phyloP scores from a whole-genome alignment of 2,329 filamentous ascomycete genomes.

The Nemania serpens region DNA sequence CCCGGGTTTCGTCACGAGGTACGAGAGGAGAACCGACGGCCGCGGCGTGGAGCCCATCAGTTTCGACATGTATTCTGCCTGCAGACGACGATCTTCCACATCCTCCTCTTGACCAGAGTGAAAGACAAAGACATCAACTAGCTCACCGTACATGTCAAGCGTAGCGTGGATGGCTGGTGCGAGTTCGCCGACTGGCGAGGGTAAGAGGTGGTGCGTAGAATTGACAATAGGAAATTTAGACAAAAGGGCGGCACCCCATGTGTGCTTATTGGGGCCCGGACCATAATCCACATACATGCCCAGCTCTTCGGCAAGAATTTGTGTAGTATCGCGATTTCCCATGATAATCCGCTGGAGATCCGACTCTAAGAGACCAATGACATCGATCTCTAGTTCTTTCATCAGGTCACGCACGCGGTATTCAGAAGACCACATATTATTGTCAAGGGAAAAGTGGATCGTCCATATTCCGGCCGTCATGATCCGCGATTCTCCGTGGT shows the following conservation, averaged over 20 bases:
- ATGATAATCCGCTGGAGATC: constrained; percentile 98
- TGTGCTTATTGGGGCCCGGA: constrained; percentile 97
- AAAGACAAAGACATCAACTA: constrained; percentile 95
- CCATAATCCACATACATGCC: constrained; percentile 99
- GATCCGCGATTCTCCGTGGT: constrained; percentile 84
- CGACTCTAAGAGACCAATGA: constrained; percentile 90
- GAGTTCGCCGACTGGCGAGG: constrained; percentile 90
- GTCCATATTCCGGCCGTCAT: constrained; percentile 98
- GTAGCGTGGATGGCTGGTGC: constrained; percentile 98
- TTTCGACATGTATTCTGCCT: constrained; percentile 82
- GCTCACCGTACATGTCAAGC: constrained; percentile 85
- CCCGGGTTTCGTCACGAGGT: constrained; percentile 87
- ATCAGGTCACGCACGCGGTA: constrained; percentile 89
- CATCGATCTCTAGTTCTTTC: constrained; percentile 94
- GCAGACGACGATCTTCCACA: constrained; percentile 83
- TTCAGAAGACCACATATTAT: constrained; percentile 98
- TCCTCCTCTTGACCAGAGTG: constrained; percentile 99
- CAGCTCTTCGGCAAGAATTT: constrained; percentile 92
- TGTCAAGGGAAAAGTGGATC: constrained; percentile 96
- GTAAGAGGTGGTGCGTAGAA: constrained; percentile 92
- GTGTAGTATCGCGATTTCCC: constrained; percentile 96
- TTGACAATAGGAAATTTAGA: constrained; percentile 98
- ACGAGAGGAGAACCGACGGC: constrained; percentile 84
- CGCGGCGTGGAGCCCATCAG: constrained; percentile 84
- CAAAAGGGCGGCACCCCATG: constrained; percentile 89